Base-by-base conservation (phyloP, 371 early-diverging fungal species). In the Rhizomucor miehei region DNA sequence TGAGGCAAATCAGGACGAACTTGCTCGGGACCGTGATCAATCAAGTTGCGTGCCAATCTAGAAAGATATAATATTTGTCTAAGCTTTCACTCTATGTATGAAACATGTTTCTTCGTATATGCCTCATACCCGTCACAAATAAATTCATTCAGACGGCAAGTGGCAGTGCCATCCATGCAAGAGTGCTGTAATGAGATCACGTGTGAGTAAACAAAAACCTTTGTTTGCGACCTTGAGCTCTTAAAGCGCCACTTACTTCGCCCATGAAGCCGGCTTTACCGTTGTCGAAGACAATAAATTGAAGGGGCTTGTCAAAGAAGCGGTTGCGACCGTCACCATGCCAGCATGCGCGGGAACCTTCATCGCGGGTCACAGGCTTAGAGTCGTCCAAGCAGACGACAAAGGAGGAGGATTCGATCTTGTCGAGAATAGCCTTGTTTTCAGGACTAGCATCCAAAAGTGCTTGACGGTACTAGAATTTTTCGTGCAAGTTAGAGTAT, bases 91-190 rank as follows among this genome's bases (percentile, higher is more conserved):
- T 60, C n/a, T n/a, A n/a, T n/a, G n/a, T n/a, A n/a, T n/a, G n/a
- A n/a, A n/a, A n/a, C n/a, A n/a, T n/a, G n/a, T n/a, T n/a, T n/a
- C n/a, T n/a, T n/a, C n/a, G n/a, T n/a, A n/a, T n/a, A n/a, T n/a
- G n/a, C n/a, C n/a, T n/a, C n/a, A n/a, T 54, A 60, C 57, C 56
- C 59, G 73, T 80, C 67, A 66, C 47, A 77, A 65, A 69, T 68
- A 65, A 46, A 88, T 63, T 89, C 87, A 66, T 79, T 79, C 77
- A 95, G 71, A 46, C 93, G 86, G 64, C 80, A 74, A 24, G 94
- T 92, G 25, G 92, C 89, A 16, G 94, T 96, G 52, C 92, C 98
- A 60, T 98, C 98, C 95, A 95, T 95, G 77, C 88, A 89, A 46
- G 94, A 91, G 77, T 98, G 98, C 87, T 75, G 24, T 13, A 16